These are phyloP conservation scores for Colletotrichum godetiae DNA, from an alignment of 2,329 filamentous ascomycete species.

Conservation along the genomic window DNA sequence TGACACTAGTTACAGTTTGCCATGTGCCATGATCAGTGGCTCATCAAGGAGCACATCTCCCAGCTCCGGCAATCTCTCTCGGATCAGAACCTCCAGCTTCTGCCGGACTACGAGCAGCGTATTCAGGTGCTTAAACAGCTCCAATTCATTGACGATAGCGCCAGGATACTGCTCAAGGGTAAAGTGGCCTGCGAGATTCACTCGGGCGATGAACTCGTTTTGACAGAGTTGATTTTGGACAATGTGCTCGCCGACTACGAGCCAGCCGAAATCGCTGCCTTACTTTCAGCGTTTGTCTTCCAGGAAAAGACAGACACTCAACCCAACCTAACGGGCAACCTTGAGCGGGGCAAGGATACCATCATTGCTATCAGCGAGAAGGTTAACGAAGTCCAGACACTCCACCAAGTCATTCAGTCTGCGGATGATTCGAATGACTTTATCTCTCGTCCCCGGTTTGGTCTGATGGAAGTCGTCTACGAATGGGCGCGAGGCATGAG, in stretches of 20 bases:
- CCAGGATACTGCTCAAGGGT: constrained; percentile 93
- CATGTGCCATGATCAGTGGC: constrained; percentile 97
- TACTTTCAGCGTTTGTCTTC: constrained; percentile 96
- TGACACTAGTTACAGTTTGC: constrained; percentile 75
- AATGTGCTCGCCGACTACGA: constrained; percentile 97
- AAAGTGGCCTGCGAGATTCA: constrained; percentile 99
- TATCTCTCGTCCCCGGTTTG: constrained; percentile 86
- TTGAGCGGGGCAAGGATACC: constrained; percentile 84
- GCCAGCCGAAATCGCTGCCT: constrained; percentile 93
- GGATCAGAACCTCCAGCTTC: constrained; percentile 93
- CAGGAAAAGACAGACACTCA: constrained; percentile 92
- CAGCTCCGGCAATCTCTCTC: constrained; percentile 90
- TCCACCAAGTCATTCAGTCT: constrained; percentile 91
- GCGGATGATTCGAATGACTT: constrained; percentile 95
- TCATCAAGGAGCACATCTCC: constrained; percentile 92
- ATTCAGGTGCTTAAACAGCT: constrained; percentile 92
- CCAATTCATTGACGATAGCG: constrained; percentile 88
- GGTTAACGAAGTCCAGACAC: constrained; percentile 88
- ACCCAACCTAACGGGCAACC: constrained; percentile 82
- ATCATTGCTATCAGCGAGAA: constrained; percentile 93
- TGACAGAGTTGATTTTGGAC: constrained; percentile 95
- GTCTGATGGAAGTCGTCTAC: constrained; percentile 96
- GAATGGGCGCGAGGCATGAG: constrained; percentile 99
- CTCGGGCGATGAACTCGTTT: constrained; percentile 93
- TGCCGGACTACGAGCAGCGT: constrained; percentile 96